These are phyloP conservation scores for Orbilia blumenaviensis DNA, from an alignment of 2,329 filamentous ascomycete species.

Conservation along the genomic window DNA sequence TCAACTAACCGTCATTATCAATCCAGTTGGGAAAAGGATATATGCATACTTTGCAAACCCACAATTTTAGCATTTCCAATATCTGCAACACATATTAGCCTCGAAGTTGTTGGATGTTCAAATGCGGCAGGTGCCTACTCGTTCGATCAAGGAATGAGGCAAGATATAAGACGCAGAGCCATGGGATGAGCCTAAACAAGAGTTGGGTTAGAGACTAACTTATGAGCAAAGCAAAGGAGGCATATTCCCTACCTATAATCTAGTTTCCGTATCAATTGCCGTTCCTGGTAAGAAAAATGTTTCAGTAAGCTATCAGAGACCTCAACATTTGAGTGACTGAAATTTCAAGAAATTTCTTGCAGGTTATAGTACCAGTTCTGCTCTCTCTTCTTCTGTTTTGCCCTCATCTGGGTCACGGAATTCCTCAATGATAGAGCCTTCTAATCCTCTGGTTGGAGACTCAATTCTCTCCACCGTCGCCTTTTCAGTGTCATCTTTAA, in stretches of 20 bases:
- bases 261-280: conserved; percentile 70
- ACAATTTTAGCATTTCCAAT: conserved; percentile 74
- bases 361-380: conserved; percentile 67
- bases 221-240: not conserved
- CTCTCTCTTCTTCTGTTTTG: conserved; percentile 71
- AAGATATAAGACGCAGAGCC: conserved; percentile 75
- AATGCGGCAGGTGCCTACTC: conserved; percentile 51
- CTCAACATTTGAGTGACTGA: not conserved
- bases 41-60: conserved; percentile 62
- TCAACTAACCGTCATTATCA: conserved; percentile 2
- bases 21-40: conserved; percentile 59
- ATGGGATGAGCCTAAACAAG: conserved; percentile 44
- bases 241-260: conserved; percentile 70
- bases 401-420: conserved; percentile 70
- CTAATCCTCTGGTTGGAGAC: conserved; percentile 21
- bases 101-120: conserved; percentile 38
- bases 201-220: conserved; percentile 3
- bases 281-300: conserved; percentile 65
- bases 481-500: conserved; percentile 41
- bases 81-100: conserved; percentile 70
- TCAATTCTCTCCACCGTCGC: conserved; percentile 30
- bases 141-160: conserved; percentile 74
- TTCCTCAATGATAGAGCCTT: conserved; percentile 22
- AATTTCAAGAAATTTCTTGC: conserved; percentile 2
- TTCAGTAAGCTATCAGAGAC: conserved; percentile 5